Conservation (phyloP, 1,139 yeast genomes). For the Taphrina pruni region DNA sequence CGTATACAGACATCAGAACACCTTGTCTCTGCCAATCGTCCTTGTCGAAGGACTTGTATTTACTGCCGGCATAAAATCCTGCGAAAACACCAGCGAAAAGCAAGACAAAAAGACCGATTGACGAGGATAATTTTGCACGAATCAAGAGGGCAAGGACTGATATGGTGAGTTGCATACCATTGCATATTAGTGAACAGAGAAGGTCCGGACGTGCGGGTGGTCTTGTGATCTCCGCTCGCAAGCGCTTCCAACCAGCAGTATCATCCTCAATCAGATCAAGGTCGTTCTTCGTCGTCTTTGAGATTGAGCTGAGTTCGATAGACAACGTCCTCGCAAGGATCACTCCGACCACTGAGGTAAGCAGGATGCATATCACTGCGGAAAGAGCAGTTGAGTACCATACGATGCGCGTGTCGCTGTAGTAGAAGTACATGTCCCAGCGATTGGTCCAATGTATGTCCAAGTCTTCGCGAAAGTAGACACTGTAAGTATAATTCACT, state of each 20-base stretch:
- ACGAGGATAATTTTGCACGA: slow-evolving; percentile 57
- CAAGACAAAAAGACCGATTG: slow-evolving; percentile 65
- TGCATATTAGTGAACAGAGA: slow-evolving; percentile 66
- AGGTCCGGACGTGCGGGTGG: slow-evolving; percentile 59
- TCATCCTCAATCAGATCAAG: slow-evolving; percentile 44
- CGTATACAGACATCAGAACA: slow-evolving; percentile 50
- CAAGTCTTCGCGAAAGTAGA: slow-evolving; percentile 85
- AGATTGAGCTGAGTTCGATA: slow-evolving; percentile 55
- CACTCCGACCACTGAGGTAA: slow-evolving; percentile 68
- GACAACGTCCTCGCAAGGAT: slow-evolving; percentile 61
- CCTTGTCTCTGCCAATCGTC: slow-evolving; percentile 50
- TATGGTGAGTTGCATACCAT: slow-evolving; percentile 70
- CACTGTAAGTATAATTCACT: slow-evolving; percentile 83
- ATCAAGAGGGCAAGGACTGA: slow-evolving; percentile 15
- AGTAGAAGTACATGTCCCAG: slow-evolving; percentile 74
- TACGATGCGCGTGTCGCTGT: slow-evolving; percentile 54
- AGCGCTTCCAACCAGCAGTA: slow-evolving; percentile 61
- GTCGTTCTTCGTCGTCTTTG: slow-evolving; percentile 33
- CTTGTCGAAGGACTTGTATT: slow-evolving; percentile 60
- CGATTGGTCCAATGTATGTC: slow-evolving; percentile 70
- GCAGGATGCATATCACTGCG: slow-evolving; percentile 62
- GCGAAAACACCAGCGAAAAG: slow-evolving; percentile 73
- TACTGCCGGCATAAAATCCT: slow-evolving; percentile 70
- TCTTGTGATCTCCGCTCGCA: slow-evolving; percentile 62
- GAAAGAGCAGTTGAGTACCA: slow-evolving; percentile 76